Evolutionary conservation across 345 rosid genomes (phyloP).

Genomic region (Brassica rapa): DNA sequence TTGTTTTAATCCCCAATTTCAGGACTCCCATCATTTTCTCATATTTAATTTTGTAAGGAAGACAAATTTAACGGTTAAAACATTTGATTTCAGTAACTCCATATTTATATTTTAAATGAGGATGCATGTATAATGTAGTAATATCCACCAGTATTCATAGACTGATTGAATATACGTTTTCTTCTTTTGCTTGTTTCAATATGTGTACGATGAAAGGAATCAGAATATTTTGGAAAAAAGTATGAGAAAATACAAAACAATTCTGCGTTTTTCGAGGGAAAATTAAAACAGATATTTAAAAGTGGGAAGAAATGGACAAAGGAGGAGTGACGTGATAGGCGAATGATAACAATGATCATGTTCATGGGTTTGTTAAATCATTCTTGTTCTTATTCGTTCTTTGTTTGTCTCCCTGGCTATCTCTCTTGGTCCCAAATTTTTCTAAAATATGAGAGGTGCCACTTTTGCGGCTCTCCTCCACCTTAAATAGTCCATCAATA

Average conservation of each 20-base stretch:
- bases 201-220: slow-evolving; percentile 23
- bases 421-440: background rate
- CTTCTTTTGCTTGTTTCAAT: background rate
- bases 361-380: slow-evolving; percentile 39
- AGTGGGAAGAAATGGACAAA: slow-evolving; percentile 35
- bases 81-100: background rate
- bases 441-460: slow-evolving; percentile 32
- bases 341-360: slow-evolving; percentile 39
- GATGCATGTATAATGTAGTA: slow-evolving; percentile 10
- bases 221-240: background rate
- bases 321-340: slow-evolving; percentile 35
- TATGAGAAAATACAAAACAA: slow-evolving; percentile 17
- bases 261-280: slow-evolving; percentile 31
- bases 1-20: slow-evolving; percentile 24
- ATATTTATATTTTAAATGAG: background rate
- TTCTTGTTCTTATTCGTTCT: slow-evolving; percentile 32
- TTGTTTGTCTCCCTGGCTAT: background rate
- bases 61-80: background rate
- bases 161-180: slow-evolving; percentile 1
- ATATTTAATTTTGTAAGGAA: background rate
- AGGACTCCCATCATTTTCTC: background rate
- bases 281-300: slow-evolving; percentile 34
- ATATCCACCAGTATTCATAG: background rate
- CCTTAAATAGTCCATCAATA: background rate
- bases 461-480: slow-evolving; percentile 42